Percentiles rank a stretch among this genome's conserved stretches.
phyloP scores from a whole-genome alignment of 2,329 filamentous ascomycete genomes.

The Colletotrichum godetiae region DNA sequence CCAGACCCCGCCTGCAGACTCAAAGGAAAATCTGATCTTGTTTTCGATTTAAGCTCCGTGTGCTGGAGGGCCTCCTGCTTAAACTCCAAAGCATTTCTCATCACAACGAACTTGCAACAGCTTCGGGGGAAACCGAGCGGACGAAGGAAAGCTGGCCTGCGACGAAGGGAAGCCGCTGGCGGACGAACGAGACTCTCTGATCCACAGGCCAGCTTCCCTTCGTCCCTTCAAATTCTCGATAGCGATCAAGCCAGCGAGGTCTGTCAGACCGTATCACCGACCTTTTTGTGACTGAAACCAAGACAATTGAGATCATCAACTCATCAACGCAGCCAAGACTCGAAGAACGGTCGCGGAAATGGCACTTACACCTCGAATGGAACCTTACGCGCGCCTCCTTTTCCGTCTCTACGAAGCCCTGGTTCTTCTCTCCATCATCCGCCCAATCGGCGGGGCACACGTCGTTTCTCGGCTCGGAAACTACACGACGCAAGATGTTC shows the following conservation, averaged over 20 bases:
- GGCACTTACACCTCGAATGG: slow-evolving; percentile 15
- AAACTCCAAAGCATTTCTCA: neutral
- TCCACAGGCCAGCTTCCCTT: no score
- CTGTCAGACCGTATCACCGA: no score
- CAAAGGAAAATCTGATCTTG: neutral
- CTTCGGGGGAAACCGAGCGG: no score
- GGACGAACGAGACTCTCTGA: no score
- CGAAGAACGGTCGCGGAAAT: neutral
- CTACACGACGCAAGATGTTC: neutral
- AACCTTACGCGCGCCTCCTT: neutral
- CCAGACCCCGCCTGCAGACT: no score
- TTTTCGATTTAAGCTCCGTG: neutral
- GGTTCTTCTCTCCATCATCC: neutral
- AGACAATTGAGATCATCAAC: neutral
- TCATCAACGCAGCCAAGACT: neutral
- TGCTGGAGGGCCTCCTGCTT: neutral
- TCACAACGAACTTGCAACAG: neutral
- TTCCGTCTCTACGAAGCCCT: slow-evolving; percentile 8
- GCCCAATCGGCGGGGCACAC: neutral
- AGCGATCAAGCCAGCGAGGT: no score
- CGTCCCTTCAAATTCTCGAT: no score
- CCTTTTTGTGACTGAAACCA: no score
- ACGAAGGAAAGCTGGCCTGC: no score
- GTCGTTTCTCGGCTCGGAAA: neutral
- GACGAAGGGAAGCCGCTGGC: no score